Percentiles rank a stretch among this genome's conserved stretches.
These are phyloP conservation scores for Daucus carota DNA, from an alignment of 129 eudicot species.

Conservation along the genomic window DNA sequence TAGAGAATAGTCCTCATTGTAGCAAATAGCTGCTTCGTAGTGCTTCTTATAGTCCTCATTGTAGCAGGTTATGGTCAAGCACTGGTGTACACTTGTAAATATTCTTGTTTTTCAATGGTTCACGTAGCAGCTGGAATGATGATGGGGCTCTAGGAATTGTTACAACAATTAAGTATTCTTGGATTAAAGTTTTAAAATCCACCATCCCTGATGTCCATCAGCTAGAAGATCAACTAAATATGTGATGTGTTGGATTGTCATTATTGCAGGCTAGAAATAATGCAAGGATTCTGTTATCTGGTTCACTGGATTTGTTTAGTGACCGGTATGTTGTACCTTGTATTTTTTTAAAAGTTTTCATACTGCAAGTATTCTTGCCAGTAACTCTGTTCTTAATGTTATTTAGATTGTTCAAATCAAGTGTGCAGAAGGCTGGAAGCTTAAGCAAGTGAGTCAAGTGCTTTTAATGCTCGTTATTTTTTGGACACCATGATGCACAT, in stretches of 20 bases:
- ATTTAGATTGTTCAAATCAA: constrained; percentile 67
- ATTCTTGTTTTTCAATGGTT: not conserved
- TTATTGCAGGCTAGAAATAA: constrained; percentile 83
- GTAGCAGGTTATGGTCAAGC: not conserved
- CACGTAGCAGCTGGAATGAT: too few relatives aligned
- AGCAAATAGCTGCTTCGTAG: too few relatives aligned
- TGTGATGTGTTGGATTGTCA: not conserved
- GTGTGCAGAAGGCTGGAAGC: constrained; percentile 77
- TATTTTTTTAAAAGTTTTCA: not conserved
- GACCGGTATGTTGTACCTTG: constrained; percentile 44
- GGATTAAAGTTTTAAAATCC: not conserved
- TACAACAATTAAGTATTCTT: not conserved
- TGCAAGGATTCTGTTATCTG: constrained; percentile 68
- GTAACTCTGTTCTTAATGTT: constrained; percentile 5
- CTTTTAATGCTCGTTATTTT: not conserved
- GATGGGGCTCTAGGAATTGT: not conserved
- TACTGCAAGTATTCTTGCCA: not conserved
- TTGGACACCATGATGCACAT: not conserved
- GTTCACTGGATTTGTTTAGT: constrained; percentile 75
- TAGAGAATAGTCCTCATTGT: too few relatives aligned
- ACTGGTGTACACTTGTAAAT: too few relatives aligned
- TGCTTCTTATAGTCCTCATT: too few relatives aligned
- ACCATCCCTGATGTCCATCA: not conserved
- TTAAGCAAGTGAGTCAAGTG: constrained; percentile 42
- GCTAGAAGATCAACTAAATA: not conserved